Evolutionary conservation across 2,329 filamentous ascomycete genomes (phyloP), one percentile per base, ranked within the genome.

Genomic region (Ceratocystis albifundus): DNA sequence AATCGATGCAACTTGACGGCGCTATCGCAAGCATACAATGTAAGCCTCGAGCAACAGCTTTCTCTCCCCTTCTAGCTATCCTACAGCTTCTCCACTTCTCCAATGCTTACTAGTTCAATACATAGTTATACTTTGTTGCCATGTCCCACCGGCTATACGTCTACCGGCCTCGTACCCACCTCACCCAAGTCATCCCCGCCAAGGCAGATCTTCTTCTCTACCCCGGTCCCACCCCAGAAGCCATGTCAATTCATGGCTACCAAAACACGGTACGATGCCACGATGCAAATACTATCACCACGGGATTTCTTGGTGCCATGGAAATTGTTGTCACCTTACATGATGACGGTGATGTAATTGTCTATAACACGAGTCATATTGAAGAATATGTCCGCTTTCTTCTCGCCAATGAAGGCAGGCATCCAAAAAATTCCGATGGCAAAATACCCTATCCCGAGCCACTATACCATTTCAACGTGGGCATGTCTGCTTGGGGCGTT

Each of bases 301-400:
- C 88, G 30, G 87, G 87, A 17, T 82, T 88, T 61, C 75, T 93
- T 12, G 89, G 89, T 0, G 76, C 80, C 5, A 78, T 88, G 63
- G 89, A 94, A 74, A 81, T 91, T 36, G 70, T 93, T 4, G 74
- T 90, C 3, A 76, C 86, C 55, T 82, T 79, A 45, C 89, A 83
- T 67, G 89, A 93, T 70, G 88, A 90, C 69, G 89, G 89, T 5
- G 89, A 93, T 72, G 82, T 91, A 1, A 77, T 84, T 61, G 87
- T 82, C 5, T 92, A 88, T 73, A 85, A 88, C 71, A 87, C 84
- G 0, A 79, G 80, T 61, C 76, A 74, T 5, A 78, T 85, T 66
- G 76, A 74, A 36, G 75, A 77, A 12, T 77, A 76, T 48, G 74
- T 86, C 48, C 50, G 66, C 1, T 61, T 36, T 17, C 41, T 64